Evolutionary conservation across 176 grass and related monocot genomes (phyloP), one percentile per base, ranked within the genome.

Genomic region (Carex scoparia): DNA sequence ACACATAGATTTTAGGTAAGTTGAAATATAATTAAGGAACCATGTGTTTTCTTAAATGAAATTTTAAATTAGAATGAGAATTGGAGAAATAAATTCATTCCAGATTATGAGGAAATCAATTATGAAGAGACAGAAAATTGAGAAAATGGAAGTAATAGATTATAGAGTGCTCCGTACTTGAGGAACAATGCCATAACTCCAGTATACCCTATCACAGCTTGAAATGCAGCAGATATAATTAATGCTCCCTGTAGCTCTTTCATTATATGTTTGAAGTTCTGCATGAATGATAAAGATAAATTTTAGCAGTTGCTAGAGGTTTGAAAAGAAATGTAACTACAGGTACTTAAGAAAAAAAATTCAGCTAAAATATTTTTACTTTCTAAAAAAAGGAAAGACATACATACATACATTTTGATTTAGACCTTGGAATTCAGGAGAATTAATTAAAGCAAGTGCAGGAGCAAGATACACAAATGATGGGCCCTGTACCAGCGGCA

Each of bases 221-320:
- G 96, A 91, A 99, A 99, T 81, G 58, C 73, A 77, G 93, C 88
- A 67, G 88, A 88, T 85, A 94, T 89, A 81, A 99, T 95, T 76
- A 95, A 88, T 88, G 96, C 96, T 85, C 96, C 96, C 62, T 99
- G 96, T 33, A 99, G 77, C 81, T 99, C 91, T 90, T 95, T 99
- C 96, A 99, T 99, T 80, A 95, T 92, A 49, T 99, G 96, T 85
- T 92, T 99, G 90, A 99, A 99, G 53, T 86, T 99, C 96, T 99
- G 93, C 88, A 89, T 81, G 2, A 80, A 89, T 81, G 2, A 80
- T 61, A 19, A 78, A 51, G 49, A 61, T 18, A 3, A 13, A 59
- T 89, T 53, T 15, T 42, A 44, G 76, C 23, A 59, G 13, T 59
- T 32, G 7, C 16, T 58, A 73, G 55, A 87, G 66, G 81, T 54